phyloP scores from a whole-genome alignment of 108 stramenopile genomes.

The Thalassiosira profunda region DNA sequence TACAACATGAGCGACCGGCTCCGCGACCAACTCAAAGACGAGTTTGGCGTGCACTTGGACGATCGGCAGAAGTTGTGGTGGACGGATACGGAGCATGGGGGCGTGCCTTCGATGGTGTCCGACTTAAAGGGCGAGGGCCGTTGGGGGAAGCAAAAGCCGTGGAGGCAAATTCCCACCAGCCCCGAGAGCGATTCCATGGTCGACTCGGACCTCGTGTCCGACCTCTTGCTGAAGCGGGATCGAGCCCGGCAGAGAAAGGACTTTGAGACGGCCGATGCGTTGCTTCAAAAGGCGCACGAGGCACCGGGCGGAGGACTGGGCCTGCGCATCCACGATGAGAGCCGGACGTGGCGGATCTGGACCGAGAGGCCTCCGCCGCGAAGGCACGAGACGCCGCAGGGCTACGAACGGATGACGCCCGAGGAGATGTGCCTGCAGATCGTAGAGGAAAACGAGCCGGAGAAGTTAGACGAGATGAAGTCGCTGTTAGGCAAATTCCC shows the following conservation, averaged over 20 bases:
- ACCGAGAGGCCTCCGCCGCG: conserved; percentile 57
- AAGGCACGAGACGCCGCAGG: conserved; percentile 15
- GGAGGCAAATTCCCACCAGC: conserved; percentile 86
- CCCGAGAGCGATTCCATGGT: conserved; percentile 83
- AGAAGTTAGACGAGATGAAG: conserved; percentile 72
- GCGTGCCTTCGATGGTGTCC: conserved; percentile 65
- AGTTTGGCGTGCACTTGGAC: conserved; percentile 74
- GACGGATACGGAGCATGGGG: conserved; percentile 61
- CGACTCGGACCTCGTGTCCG: conserved; percentile 67
- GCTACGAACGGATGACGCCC: conserved; percentile 31
- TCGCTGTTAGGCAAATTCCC: conserved; percentile 66
- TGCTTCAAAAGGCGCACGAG: conserved; percentile 71
- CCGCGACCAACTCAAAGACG: conserved; percentile 68
- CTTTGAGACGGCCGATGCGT: conserved; percentile 72
- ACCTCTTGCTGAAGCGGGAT: conserved; percentile 75
- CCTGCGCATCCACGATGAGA: conserved; percentile 85
- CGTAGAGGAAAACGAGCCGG: conserved; percentile 66
- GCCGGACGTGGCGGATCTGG: conserved; percentile 88
- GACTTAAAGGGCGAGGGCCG: conserved; percentile 83
- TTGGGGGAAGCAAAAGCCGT: conserved; percentile 68
- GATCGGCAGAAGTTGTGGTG: conserved; percentile 89
- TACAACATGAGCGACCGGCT: conserved; percentile 74
- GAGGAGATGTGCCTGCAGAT: conserved; percentile 68
- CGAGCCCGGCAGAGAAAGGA: conserved; percentile 82
- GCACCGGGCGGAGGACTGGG: conserved; percentile 68